Evolutionary conservation across 2,329 filamentous ascomycete genomes (phyloP).

Genomic region (Penicillium sclerotigenum): DNA sequence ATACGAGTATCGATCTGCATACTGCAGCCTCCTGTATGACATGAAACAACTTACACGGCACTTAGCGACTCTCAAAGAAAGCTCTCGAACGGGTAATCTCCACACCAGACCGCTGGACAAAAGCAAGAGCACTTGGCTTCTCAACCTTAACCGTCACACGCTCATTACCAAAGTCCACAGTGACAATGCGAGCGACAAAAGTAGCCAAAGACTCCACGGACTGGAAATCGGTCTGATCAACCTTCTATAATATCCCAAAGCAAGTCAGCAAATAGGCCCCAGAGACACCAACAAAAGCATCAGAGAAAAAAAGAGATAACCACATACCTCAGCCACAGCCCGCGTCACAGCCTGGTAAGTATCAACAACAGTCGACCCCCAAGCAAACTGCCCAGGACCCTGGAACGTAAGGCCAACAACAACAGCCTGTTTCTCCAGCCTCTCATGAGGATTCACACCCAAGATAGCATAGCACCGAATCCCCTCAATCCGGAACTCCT

Average conservation of each 20-base stretch:
- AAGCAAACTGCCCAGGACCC: slow-evolving; percentile 33
- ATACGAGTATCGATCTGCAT: neutral
- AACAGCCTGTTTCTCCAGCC: slow-evolving; percentile 50
- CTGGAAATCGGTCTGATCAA: slow-evolving; percentile 49
- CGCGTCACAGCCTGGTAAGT: slow-evolving; percentile 42
- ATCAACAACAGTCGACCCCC: slow-evolving; percentile 34
- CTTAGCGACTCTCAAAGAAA: slow-evolving; percentile 38
- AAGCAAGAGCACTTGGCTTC: slow-evolving; percentile 51
- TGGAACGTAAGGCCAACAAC: slow-evolving; percentile 41
- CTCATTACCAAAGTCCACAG: slow-evolving; percentile 45
- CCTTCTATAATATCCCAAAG: slow-evolving; percentile 30
- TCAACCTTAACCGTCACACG: slow-evolving; percentile 49
- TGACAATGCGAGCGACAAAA: slow-evolving; percentile 46
- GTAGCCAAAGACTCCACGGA: slow-evolving; percentile 53
- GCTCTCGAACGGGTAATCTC: slow-evolving; percentile 47
- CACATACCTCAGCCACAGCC: slow-evolving; percentile 39
- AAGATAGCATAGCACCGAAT: slow-evolving; percentile 48
- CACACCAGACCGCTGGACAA: slow-evolving; percentile 49
- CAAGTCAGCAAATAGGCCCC: slow-evolving; percentile 11
- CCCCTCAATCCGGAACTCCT: slow-evolving; percentile 43
- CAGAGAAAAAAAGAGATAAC: neutral
- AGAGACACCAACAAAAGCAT: neutral
- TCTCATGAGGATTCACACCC: slow-evolving; percentile 53
- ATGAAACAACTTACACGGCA: slow-evolving; percentile 1
- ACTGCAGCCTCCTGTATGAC: slow-evolving; percentile 1